A percentile compares a stretch with the other conserved stretches of the same genome.
phyloP scores from a whole-genome alignment of 352 stramenopile species.

The Phytophthora pseudosyringae region DNA sequence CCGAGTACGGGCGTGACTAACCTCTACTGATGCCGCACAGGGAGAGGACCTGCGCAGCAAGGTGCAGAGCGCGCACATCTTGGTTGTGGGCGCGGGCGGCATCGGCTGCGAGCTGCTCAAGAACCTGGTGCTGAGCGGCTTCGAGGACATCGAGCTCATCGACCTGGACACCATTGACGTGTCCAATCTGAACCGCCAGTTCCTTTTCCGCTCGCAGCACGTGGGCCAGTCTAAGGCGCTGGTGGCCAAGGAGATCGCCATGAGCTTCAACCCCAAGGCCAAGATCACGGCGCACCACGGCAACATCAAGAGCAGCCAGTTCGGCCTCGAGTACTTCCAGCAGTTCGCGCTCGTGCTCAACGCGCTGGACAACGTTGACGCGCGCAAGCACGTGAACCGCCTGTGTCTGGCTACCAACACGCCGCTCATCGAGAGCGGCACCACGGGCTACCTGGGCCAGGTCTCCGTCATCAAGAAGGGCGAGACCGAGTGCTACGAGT shows the following conservation, averaged over 20 bases:
- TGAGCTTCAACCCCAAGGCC: conserved; percentile 89
- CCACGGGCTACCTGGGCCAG: conserved; percentile 98
- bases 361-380: conserved; percentile 99
- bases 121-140: conserved; percentile 98
- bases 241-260: conserved; percentile 80
- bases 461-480: conserved; percentile 97
- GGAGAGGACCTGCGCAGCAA: conserved; percentile 63
- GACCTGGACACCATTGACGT: conserved; percentile 99
- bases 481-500: conserved; percentile 99
- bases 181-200: conserved; percentile 99
- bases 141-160: conserved; percentile 93
- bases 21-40: conserved; percentile 31
- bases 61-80: conserved; percentile 88
- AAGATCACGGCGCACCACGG: conserved; percentile 96
- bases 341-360: conserved; percentile 99
- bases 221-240: conserved; percentile 97
- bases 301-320: conserved; percentile 96
- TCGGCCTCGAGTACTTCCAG: conserved; percentile 95
- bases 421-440: conserved; percentile 97
- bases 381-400: conserved; percentile 98
- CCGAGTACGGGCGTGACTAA: neutral
- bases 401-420: conserved; percentile 93
- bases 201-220: conserved; percentile 98
- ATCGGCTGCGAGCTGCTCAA: conserved; percentile 99
- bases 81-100: conserved; percentile 98